Conservation (phyloP, 106 monocot species). For the Agapanthus africanus region DNA sequence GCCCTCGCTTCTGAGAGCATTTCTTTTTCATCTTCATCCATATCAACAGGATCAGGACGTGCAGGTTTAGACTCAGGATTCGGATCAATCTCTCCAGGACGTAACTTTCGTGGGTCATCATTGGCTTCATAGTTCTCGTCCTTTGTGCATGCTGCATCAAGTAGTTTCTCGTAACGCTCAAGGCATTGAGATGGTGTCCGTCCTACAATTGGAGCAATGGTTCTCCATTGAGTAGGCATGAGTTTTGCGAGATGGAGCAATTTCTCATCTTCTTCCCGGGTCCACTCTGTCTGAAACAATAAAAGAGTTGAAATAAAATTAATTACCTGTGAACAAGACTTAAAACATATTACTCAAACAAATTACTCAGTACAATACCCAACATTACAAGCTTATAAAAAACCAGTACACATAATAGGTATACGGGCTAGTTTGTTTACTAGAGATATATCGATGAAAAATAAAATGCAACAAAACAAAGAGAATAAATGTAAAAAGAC, state of each 20-base stretch:
- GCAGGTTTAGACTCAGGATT: conserved; percentile 98
- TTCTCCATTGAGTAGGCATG: conserved; percentile 99
- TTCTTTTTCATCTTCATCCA: conserved; percentile 99
- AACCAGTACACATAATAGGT: no score
- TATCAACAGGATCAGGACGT: conserved; percentile 96
- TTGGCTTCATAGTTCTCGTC: conserved; percentile 88
- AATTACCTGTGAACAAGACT: no score
- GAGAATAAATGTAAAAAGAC: no score
- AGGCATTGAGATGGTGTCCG: conserved; percentile 95
- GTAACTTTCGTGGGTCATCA: conserved; percentile 88
- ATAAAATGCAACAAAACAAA: no score
- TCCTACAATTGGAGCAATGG: conserved; percentile 97
- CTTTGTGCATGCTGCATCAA: conserved; percentile 91
- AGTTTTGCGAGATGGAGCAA: conserved; percentile 96
- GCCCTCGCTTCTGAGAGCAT: conserved; percentile 99
- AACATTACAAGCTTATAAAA: no score
- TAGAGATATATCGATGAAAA: no score
- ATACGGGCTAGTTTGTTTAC: no score
- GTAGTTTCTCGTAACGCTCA: conserved; percentile 93
- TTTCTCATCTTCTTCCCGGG: conserved; percentile 98
- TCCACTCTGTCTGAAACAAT: conserved; percentile 82
- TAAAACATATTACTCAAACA: no score
- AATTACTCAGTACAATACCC: no score
- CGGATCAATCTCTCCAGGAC: conserved; percentile 97
- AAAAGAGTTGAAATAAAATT: no score